Evolutionary conservation across 441 rosid genomes (phyloP), one percentile per base, ranked within the genome.

Genomic region (Syzygium syzygioides): DNA sequence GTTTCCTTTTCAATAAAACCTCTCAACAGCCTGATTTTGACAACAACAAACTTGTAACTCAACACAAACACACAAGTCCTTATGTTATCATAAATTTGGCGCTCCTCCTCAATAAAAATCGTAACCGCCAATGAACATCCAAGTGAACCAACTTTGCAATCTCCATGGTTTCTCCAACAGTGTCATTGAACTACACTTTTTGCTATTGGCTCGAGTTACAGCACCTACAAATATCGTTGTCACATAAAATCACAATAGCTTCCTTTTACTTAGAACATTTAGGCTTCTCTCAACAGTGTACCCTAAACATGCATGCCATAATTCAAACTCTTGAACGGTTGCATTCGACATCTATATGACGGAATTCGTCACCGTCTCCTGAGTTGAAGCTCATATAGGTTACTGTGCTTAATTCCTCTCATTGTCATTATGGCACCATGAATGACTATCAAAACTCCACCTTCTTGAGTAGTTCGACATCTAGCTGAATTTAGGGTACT

Each of bases 311-410:
- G 28, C 6, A 12, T 28, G 66, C 32, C 66, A 60, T 60, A 28
- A n/a, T 60, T 60, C 66, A 60, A 6, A 26, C 66, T 60, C 66
- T 28, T 6, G 17, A 60, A 28, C 1, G 28, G 18, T 28, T 28
- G 66, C 32, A 60, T 60, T 0, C 13, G 2, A 3, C 4, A 7
- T 60, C 3, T 60, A 30, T 30, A 26, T 7, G 9, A 1, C n/a
- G 17, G 28, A 60, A 60, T 60, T 30, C 3, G 2, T n/a, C 66
- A 60, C 3, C 13, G 7, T 60, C 32, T 28, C 32, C 66, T 30
- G 28, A 28, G 32, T 60, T 62, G 34, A n/a, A n/a, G 30, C 68
- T 62, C 14, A 14, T n/a, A n/a, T 6, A n/a, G 19, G 34, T n/a
- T 32, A 62, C 9, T n/a, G n/a, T 62, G 18, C 34, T n/a, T 28